Conservation (phyloP, 306 rosid genomes). For the Dalbergia oliveri region DNA sequence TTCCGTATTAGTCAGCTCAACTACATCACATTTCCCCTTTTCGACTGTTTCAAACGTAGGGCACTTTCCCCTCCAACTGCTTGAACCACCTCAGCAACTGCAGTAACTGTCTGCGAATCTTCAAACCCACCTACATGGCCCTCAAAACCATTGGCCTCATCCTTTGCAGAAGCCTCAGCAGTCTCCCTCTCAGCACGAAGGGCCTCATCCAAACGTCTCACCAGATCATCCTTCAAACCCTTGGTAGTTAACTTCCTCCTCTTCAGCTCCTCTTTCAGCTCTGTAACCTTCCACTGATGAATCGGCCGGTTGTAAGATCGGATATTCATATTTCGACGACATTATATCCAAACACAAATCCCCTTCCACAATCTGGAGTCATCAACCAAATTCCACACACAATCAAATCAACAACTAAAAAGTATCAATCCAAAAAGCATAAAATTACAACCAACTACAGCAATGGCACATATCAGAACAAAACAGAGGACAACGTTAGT, state of each 20-base stretch:
- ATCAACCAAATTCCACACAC: slow-evolving; percentile 25
- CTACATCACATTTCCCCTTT: slow-evolving; percentile 35
- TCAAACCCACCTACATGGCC: slow-evolving; percentile 45
- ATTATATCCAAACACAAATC: slow-evolving; percentile 57
- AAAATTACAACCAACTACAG: neutral
- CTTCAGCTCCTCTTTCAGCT: slow-evolving; percentile 89
- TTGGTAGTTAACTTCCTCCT: slow-evolving; percentile 71
- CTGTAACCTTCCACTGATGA: slow-evolving; percentile 94
- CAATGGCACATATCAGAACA: neutral
- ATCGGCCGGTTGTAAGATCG: slow-evolving; percentile 73
- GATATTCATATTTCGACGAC: slow-evolving; percentile 80
- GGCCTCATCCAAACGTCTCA: slow-evolving; percentile 83
- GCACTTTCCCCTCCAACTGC: slow-evolving; percentile 17
- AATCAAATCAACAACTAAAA: slow-evolving; percentile 6
- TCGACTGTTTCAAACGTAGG: slow-evolving; percentile 18
- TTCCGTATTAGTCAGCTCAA: slow-evolving; percentile 28
- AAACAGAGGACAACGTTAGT: neutral
- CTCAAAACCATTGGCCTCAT: slow-evolving; percentile 49
- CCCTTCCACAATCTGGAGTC: slow-evolving; percentile 54
- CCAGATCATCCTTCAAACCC: slow-evolving; percentile 94
- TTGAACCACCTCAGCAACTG: slow-evolving; percentile 36
- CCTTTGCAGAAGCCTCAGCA: slow-evolving; percentile 46
- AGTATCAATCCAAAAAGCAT: neutral
- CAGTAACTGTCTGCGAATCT: slow-evolving; percentile 31
- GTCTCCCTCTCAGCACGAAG: slow-evolving; percentile 63